phyloP scores from a whole-genome alignment of 371 early-diverging fungal genomes.

The Mucor saturninus region DNA sequence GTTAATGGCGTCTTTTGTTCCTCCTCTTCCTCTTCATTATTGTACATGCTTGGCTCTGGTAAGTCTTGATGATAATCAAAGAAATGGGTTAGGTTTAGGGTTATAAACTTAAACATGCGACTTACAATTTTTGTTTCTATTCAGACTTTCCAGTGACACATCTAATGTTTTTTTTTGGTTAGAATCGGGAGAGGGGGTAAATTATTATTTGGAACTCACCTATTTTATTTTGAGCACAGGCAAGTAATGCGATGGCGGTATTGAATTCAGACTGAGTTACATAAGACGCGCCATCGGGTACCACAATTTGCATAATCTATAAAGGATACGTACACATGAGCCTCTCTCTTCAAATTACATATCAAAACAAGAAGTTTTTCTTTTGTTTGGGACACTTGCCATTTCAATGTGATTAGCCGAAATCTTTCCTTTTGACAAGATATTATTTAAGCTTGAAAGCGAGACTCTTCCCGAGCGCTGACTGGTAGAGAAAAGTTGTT shows the following conservation, averaged over 20 bases:
- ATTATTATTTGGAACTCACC: conserved; percentile 26
- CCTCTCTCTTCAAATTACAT: background rate
- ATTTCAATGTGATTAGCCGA: conserved; percentile 50
- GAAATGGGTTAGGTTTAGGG: too few species aligned
- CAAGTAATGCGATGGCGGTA: conserved; percentile 67
- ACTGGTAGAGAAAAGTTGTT: conserved; percentile 49
- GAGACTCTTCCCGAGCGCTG: conserved; percentile 55
- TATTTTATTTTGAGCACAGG: conserved; percentile 76
- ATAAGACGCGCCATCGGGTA: conserved; percentile 52
- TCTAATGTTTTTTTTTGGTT: conserved; percentile 11
- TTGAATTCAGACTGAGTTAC: conserved; percentile 69
- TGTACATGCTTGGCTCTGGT: conserved; percentile 29
- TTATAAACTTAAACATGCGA: too few species aligned
- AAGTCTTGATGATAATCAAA: conserved; percentile 22
- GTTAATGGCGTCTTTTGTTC: background rate
- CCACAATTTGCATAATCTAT: conserved; percentile 52
- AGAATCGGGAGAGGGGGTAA: too few species aligned
- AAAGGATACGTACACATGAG: too few species aligned
- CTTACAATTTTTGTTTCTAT: conserved; percentile 38
- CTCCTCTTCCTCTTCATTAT: background rate
- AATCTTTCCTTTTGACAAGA: conserved; percentile 51
- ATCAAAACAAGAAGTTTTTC: background rate
- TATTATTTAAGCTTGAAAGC: conserved; percentile 47
- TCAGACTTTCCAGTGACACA: conserved; percentile 32
- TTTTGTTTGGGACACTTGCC: conserved; percentile 27